Conservation (phyloP, 805 yeast genomes). For the Candida chilensis region DNA sequence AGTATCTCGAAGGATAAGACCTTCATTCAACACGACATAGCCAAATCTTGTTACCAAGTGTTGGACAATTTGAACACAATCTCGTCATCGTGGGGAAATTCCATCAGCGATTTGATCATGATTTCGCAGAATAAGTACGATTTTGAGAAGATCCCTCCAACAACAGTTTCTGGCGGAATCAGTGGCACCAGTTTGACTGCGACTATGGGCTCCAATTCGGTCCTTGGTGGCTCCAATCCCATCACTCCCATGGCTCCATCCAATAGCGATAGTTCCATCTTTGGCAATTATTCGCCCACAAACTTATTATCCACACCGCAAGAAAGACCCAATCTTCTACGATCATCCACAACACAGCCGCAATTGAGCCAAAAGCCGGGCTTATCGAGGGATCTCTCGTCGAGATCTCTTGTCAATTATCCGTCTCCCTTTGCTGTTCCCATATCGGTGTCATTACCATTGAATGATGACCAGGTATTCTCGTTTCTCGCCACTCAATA, state of each 20-base stretch:
- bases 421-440: constrained; percentile 29
- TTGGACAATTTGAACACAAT: constrained; percentile 43
- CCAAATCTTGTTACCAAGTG: neutral
- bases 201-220: too few relatives aligned
- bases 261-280: too few relatives aligned
- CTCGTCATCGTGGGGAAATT: constrained; percentile 50
- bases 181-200: too few relatives aligned
- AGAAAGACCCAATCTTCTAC: too few relatives aligned
- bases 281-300: too few relatives aligned
- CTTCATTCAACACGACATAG: constrained; percentile 33
- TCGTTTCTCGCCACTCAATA: constrained; percentile 42
- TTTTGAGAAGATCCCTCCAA: constrained; percentile 17
- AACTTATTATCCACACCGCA: too few relatives aligned
- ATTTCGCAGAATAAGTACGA: constrained; percentile 40
- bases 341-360: too few relatives aligned
- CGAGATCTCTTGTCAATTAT: constrained; percentile 7
- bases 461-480: constrained; percentile 32
- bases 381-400: constrained; percentile 11
- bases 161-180: too few relatives aligned
- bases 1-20: constrained; percentile 42
- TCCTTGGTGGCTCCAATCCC: too few relatives aligned
- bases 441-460: constrained; percentile 28
- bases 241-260: too few relatives aligned
- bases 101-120: constrained; percentile 38
- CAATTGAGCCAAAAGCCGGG: too few relatives aligned